Evolutionary conservation across 139 green algal genomes (phyloP).

Genomic region (Chlorella sorokiniana): DNA sequence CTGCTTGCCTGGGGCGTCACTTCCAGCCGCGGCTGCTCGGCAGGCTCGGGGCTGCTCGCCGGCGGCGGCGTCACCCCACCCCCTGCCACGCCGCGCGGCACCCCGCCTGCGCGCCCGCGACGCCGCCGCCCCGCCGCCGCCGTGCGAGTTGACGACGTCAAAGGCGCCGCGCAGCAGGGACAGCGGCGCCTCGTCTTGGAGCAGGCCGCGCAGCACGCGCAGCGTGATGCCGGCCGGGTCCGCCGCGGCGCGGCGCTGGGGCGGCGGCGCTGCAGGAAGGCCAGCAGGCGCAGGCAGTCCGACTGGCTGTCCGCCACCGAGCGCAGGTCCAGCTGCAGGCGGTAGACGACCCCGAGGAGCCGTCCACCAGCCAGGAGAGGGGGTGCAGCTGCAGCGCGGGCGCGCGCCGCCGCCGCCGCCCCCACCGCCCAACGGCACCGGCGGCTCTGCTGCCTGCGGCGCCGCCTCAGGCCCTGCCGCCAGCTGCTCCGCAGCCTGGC

Average conservation of each 20-base stretch:
- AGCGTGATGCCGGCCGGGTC: slow-evolving; percentile 27
- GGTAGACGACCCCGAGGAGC: slow-evolving; percentile 2
- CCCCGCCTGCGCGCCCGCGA: not conserved
- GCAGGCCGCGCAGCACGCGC: slow-evolving; percentile 15
- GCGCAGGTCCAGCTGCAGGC: slow-evolving; percentile 30
- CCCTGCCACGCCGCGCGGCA: not conserved
- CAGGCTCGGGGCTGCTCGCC: not conserved
- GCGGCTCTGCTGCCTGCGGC: not conserved
- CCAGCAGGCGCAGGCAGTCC: slow-evolving; percentile 19
- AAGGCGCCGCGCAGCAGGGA: not conserved
- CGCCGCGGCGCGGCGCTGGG: not conserved
- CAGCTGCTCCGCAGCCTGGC: not conserved
- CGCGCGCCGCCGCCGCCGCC: not conserved
- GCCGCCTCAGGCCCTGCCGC: not conserved
- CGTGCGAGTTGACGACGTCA: slow-evolving; percentile 11
- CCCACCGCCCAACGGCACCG: not conserved
- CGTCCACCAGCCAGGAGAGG: slow-evolving; percentile 25
- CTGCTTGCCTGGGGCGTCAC: slow-evolving; percentile 5
- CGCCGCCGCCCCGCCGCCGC: not conserved
- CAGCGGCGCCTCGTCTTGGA: slow-evolving; percentile 3
- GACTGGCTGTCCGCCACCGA: slow-evolving; percentile 19
- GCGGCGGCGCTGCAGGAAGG: slow-evolving; percentile 36
- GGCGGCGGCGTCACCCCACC: not conserved
- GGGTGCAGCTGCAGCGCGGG: slow-evolving; percentile 23
- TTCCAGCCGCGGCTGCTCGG: not conserved